Evolutionary conservation across 176 grass and related monocot genomes (phyloP), one percentile per base, ranked within the genome.

Genomic region (Triticum urartu): DNA sequence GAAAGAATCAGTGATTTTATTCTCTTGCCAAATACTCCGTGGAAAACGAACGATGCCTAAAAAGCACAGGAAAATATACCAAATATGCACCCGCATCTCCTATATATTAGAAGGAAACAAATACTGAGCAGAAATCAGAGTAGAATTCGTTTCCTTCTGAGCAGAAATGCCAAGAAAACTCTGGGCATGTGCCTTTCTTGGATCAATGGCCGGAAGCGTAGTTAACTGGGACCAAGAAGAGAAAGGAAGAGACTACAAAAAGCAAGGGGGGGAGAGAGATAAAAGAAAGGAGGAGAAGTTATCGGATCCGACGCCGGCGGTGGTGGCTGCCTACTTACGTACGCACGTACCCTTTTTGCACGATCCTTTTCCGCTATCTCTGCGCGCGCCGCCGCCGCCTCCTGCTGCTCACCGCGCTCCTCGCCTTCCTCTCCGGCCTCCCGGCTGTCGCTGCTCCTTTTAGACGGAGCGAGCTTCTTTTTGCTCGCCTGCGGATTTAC

Each of bases 221-320:
- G 66, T 91, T 84, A 91, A 94, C 58, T 75, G 45, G 64, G 43
- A 94, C 81, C 58, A 60, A 86, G 52, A 78, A 84, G 52, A 89
- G 74, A 83, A 86, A 76, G 47, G 70, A 76, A 63, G 60, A 62
- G 43, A 52, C 13, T 50, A 48, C 42, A 2, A 17, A 25, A 66
- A 38, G 61, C 39, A 39, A 15, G 52, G 25, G 28, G 28, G 4
- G 32, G 64, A 20, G 52, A 82, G 40, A 7, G 62, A 40, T 68
- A 79, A 76, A 93, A 64, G 52, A 72, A 86, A 48, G 81, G 4
- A 25, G 9, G 47, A 76, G 50, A 77, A 59, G 61, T 74, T 80
- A 89, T 86, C 72, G 84, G 89, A 87, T 86, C 81, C 89, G 77
- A 62, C 81, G 89, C 77, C 66, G 81, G 78, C 66, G 85, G 68